Percentiles rank a stretch among this genome's conserved stretches.
Evolutionary conservation across 257 asterid species (phyloP).

Genomic region (Dorcoceras hygrometricum): DNA sequence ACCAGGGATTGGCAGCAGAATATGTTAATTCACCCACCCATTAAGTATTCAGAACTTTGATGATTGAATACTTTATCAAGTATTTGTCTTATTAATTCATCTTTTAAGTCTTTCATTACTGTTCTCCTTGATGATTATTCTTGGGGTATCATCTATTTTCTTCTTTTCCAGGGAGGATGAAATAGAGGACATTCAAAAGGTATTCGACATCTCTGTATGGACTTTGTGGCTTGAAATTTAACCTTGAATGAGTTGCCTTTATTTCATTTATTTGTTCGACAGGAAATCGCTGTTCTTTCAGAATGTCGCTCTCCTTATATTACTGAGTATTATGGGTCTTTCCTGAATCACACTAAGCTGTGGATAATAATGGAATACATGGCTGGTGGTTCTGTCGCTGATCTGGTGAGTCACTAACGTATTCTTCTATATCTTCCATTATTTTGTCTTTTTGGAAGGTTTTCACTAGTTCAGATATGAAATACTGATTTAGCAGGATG

Average conservation of each 20-base stretch:
- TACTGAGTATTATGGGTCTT: conserved; percentile 93
- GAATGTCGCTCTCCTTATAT: conserved; percentile 93
- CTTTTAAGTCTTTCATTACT: neutral
- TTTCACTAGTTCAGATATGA: conserved; percentile 8
- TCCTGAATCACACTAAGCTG: conserved; percentile 78
- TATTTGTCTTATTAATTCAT: neutral
- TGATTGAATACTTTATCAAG: neutral
- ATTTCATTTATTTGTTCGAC: conserved; percentile 33
- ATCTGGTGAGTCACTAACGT: conserved; percentile 56
- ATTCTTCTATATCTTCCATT: conserved; percentile 24
- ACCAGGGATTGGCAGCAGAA: neutral
- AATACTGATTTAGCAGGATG: conserved; percentile 2
- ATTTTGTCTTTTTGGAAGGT: conserved; percentile 14
- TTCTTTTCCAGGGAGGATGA: conserved; percentile 82
- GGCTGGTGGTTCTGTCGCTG: conserved; percentile 99
- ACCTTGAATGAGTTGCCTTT: conserved; percentile 19
- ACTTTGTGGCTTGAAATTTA: conserved; percentile 12
- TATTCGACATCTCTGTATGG: conserved; percentile 32
- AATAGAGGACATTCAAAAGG: conserved; percentile 98
- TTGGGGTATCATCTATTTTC: conserved; percentile 26
- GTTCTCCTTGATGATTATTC: conserved; percentile 9
- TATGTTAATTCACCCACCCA: neutral
- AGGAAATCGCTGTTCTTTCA: conserved; percentile 97
- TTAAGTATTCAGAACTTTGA: neutral
- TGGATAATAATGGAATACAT: conserved; percentile 99